Conservation (phyloP, 2,329 filamentous ascomycete species). For the Colletotrichum aenigma region DNA sequence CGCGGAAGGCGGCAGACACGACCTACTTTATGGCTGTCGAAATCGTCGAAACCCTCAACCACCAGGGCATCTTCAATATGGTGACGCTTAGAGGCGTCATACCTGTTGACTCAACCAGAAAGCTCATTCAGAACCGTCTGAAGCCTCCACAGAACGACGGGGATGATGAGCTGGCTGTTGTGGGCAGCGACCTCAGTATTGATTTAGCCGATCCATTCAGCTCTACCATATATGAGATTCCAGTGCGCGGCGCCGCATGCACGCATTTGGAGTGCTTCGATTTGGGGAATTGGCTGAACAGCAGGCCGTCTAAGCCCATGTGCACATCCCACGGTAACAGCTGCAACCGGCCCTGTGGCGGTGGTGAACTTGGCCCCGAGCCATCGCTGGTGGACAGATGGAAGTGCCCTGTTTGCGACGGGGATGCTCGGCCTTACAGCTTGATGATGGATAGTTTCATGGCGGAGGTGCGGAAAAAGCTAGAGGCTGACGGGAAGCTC, state of each 20-base stretch:
- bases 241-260: slow-evolving; percentile 74
- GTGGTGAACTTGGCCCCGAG: slow-evolving; percentile 33
- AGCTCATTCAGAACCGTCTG: slow-evolving; percentile 59
- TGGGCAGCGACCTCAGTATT: slow-evolving; percentile 62
- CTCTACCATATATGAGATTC: slow-evolving; percentile 67
- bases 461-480: slow-evolving; percentile 58
- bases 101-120: slow-evolving; percentile 52
- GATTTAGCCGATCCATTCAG: slow-evolving; percentile 73
- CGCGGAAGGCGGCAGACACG: slow-evolving; percentile 22
- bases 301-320: slow-evolving; percentile 55
- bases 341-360: slow-evolving; percentile 35
- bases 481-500: slow-evolving; percentile 37
- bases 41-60: slow-evolving; percentile 60
- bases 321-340: slow-evolving; percentile 42
- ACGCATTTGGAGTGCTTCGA: slow-evolving; percentile 89
- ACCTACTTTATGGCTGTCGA: slow-evolving; percentile 75
- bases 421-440: slow-evolving; percentile 75
- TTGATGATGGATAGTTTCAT: slow-evolving; percentile 80
- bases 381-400: slow-evolving; percentile 72
- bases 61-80: slow-evolving; percentile 45
- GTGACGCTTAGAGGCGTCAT: slow-evolving; percentile 40
- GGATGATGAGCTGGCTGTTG: slow-evolving; percentile 69
- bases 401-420: slow-evolving; percentile 84
- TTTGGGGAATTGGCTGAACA: slow-evolving; percentile 78
- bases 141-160: slow-evolving; percentile 30